Conservation (phyloP, 371 early-diverging fungal species). For the Funneliformis caledonium region DNA sequence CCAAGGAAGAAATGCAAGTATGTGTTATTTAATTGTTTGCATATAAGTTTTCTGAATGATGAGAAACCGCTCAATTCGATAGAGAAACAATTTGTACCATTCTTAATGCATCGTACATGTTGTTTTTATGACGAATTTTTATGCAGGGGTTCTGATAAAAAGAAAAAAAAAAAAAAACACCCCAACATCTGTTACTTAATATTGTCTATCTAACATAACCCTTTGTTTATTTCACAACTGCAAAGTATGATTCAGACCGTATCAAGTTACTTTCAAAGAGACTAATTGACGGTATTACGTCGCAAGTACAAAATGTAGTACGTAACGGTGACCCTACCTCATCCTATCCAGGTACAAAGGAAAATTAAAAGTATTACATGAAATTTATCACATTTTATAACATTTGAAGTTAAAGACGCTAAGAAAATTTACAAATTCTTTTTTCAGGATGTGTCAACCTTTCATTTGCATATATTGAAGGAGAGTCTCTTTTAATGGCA, state of each 20-base stretch:
- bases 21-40: slow-evolving; percentile 42
- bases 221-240: neutral
- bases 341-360: slow-evolving; percentile 72
- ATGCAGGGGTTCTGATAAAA: slow-evolving; percentile 4
- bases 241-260: slow-evolving; percentile 80
- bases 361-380: neutral
- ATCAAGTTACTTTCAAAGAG: slow-evolving; percentile 78
- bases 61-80: neutral
- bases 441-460: slow-evolving; percentile 91
- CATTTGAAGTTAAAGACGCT: neutral
- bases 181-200: too few species aligned
- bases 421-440: slow-evolving; percentile 11
- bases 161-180: too few species aligned
- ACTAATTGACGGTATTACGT: slow-evolving; percentile 79
- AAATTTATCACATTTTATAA: neutral
- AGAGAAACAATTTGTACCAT: neutral
- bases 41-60: neutral
- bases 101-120: neutral
- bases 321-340: slow-evolving; percentile 88
- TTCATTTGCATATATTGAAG: slow-evolving; percentile 99
- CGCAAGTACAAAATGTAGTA: slow-evolving; percentile 79
- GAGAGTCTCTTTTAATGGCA: slow-evolving; percentile 99
- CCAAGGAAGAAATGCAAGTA: slow-evolving; percentile 88
- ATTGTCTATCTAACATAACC: too few species aligned
- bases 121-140: neutral